Conservation (phyloP, 345 rosid species). For the Eucalyptus rudis region DNA sequence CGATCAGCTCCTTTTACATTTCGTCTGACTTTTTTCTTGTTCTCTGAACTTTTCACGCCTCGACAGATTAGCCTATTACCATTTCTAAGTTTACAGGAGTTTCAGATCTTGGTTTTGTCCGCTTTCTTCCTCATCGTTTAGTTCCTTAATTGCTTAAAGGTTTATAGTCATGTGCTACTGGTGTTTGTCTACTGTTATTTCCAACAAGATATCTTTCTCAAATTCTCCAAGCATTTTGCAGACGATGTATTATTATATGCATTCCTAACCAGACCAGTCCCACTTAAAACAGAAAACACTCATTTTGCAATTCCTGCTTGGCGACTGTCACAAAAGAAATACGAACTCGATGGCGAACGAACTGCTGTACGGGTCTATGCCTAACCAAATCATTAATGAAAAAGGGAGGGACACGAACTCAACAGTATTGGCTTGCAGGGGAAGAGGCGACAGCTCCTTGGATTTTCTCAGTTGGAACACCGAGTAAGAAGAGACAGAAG, state of each 20-base stretch:
- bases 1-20: too few relatives aligned
- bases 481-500: slow-evolving; percentile 6
- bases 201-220: background rate
- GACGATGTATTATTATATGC: background rate
- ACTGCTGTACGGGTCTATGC: too few relatives aligned
- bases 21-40: too few relatives aligned
- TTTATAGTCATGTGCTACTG: background rate
- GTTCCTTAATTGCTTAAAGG: background rate
- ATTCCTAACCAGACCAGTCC: background rate
- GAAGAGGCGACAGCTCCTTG: background rate
- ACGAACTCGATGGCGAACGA: too few relatives aligned
- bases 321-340: too few relatives aligned
- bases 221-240: background rate
- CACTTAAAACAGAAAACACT: background rate
- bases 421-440: slow-evolving; percentile 10
- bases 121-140: too few relatives aligned
- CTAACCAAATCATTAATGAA: slow-evolving; percentile 3
- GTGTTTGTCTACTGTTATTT: background rate
- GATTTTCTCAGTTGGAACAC: slow-evolving; percentile 3
- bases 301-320: background rate
- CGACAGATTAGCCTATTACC: too few relatives aligned
- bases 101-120: too few relatives aligned
- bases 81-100: too few relatives aligned
- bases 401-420: slow-evolving; percentile 33
- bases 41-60: too few relatives aligned